Percentiles rank a stretch among this genome's conserved stretches.
phyloP scores from a whole-genome alignment of 75 land plant genomes.

The Pinus tabuliformis region DNA sequence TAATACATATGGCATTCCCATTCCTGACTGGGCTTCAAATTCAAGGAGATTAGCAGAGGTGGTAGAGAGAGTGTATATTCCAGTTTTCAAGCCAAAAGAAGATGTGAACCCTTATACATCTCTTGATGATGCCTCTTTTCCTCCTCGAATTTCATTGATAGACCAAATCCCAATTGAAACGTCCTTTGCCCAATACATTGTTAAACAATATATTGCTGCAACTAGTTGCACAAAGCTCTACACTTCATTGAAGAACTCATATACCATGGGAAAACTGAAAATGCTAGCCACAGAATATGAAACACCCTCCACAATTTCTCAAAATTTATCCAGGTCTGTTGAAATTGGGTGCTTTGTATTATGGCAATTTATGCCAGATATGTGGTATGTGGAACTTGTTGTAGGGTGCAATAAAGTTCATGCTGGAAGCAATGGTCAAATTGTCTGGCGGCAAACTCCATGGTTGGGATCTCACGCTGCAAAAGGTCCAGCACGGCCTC shows the following conservation, averaged over 20 bases:
- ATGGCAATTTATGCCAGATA: conserved; percentile 74
- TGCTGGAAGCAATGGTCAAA: conserved; percentile 74
- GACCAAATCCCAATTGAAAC: conserved; percentile 19
- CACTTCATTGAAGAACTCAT: conserved; percentile 32
- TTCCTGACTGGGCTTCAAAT: too few relatives aligned
- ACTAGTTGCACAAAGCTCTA: conserved; percentile 54
- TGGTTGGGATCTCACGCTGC: conserved; percentile 73
- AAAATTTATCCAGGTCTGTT: conserved; percentile 17
- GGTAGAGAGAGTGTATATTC: too few relatives aligned
- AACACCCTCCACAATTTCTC: conserved; percentile 22
- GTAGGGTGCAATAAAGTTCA: conserved; percentile 56
- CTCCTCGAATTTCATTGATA: too few relatives aligned
- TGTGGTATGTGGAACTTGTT: conserved; percentile 72
- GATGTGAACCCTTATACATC: too few relatives aligned
- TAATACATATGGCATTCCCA: too few relatives aligned
- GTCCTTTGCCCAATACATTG: conserved; percentile 62
- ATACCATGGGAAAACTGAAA: conserved; percentile 55
- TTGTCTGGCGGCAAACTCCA: conserved; percentile 77
- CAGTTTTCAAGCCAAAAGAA: too few relatives aligned
- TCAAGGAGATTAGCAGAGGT: too few relatives aligned
- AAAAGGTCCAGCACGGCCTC: conserved; percentile 73
- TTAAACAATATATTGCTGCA: conserved; percentile 76
- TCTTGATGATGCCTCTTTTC: too few relatives aligned
- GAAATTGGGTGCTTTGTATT: conserved; percentile 71
- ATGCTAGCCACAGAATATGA: conserved; percentile 60